Conservation (phyloP, 1,284 basidiomycete genomes). For the Tetrapyrgos nigripes region DNA sequence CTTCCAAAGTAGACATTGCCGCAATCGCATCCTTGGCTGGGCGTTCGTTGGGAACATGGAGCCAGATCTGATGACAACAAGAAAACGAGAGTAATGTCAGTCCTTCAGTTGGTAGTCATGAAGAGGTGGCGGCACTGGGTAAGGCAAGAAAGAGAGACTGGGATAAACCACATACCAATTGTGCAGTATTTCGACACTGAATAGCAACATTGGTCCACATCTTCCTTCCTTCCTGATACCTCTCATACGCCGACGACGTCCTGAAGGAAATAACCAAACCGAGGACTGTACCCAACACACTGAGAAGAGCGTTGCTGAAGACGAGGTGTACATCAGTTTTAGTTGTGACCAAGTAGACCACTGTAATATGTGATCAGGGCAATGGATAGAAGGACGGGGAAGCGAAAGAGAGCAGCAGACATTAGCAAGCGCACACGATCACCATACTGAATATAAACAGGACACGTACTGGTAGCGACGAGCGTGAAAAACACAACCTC, state of each 20-base stretch:
- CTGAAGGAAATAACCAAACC: constrained; percentile 75
- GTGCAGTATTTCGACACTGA: constrained; percentile 59
- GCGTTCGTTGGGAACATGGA: constrained; percentile 60
- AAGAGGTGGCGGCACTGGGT: background rate
- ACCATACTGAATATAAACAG: background rate
- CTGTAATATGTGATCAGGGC: constrained; percentile 34
- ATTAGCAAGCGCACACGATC: background rate
- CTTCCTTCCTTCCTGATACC: constrained; percentile 69
- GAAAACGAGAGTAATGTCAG: background rate
- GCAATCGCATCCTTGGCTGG: constrained; percentile 39
- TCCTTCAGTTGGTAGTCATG: too few relatives aligned
- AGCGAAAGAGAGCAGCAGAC: background rate
- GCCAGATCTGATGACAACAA: constrained; percentile 61
- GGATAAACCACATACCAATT: constrained; percentile 45
- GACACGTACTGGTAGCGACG: constrained; percentile 57
- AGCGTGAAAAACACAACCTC: constrained; percentile 61
- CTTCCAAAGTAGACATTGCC: constrained; percentile 49
- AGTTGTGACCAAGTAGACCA: constrained; percentile 58
- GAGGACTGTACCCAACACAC: constrained; percentile 71
- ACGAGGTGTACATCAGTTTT: constrained; percentile 48
- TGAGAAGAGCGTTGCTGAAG: constrained; percentile 55
- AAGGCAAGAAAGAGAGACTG: background rate
- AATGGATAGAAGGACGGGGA: background rate
- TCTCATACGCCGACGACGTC: constrained; percentile 73
- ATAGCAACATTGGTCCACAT: constrained; percentile 67